Conservation (phyloP, 106 monocot genomes). For the Phalaenopsis aphrodite region DNA sequence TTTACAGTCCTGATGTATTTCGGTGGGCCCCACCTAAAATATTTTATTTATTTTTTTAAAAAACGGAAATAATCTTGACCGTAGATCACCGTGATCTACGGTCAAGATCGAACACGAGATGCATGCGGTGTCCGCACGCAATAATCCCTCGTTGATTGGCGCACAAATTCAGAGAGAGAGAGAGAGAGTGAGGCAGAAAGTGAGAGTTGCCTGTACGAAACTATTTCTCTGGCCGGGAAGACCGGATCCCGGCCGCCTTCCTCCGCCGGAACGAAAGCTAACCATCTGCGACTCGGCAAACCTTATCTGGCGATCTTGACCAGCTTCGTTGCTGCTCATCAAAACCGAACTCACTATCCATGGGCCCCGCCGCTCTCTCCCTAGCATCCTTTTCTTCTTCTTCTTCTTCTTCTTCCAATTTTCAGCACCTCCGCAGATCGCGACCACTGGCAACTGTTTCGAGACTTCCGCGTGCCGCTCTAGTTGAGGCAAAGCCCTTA, state of each 20-base stretch:
- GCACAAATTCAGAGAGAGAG: no score
- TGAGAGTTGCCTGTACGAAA: not conserved
- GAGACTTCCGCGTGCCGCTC: slow-evolving; percentile 13
- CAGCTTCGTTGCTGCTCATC: not conserved
- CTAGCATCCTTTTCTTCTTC: no score
- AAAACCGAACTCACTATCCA: not conserved
- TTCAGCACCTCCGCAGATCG: not conserved
- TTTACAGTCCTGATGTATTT: no score
- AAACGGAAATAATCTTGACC: no score
- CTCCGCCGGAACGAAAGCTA: not conserved
- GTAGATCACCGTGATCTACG: no score
- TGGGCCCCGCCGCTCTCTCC: slow-evolving; percentile 1
- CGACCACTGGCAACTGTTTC: not conserved
- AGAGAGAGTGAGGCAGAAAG: no score
- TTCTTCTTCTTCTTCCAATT: not conserved
- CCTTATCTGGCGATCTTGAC: not conserved
- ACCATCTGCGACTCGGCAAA: not conserved
- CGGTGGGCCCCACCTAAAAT: no score
- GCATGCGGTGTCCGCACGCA: no score
- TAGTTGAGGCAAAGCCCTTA: slow-evolving; percentile 18
- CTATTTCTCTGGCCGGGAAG: slow-evolving; percentile 6
- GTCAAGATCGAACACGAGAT: no score
- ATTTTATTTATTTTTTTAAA: no score
- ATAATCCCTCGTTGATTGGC: no score
- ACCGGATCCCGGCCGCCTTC: not conserved